A percentile compares a stretch with the other conserved stretches of the same genome.
These are phyloP conservation scores for Sisymbrium altissimum DNA, from an alignment of 345 rosid genomes.

Conservation along the genomic window DNA sequence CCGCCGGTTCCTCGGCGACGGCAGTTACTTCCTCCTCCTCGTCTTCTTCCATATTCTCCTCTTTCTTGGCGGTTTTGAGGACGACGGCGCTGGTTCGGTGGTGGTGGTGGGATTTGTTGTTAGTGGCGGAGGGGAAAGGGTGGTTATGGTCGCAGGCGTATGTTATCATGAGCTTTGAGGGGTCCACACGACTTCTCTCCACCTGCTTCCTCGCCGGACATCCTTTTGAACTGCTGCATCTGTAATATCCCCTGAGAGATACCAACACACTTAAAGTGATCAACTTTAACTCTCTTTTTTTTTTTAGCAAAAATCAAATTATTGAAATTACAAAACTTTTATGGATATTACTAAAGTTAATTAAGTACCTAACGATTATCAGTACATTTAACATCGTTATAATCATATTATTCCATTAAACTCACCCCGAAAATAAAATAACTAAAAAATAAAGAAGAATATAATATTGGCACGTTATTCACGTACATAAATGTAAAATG, in stretches of 20 bases:
- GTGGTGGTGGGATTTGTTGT: slow-evolving; percentile 49
- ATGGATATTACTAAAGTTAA: not conserved
- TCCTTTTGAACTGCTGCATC: slow-evolving; percentile 78
- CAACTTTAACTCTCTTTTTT: not conserved
- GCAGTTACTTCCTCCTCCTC: slow-evolving; percentile 19
- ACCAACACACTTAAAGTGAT: not conserved
- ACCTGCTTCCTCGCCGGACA: slow-evolving; percentile 85
- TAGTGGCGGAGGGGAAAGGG: slow-evolving; percentile 43
- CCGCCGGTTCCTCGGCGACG: slow-evolving; percentile 14
- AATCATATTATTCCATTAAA: not conserved
- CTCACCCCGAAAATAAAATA: not conserved
- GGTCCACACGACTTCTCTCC: slow-evolving; percentile 70
- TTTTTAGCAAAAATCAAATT: not conserved
- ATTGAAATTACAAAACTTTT: no score
- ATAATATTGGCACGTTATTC: slow-evolving; percentile 30
- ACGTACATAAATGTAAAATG: slow-evolving; percentile 19
- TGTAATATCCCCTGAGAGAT: slow-evolving; percentile 61
- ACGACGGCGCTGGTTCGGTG: slow-evolving; percentile 32
- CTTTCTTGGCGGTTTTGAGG: slow-evolving; percentile 31
- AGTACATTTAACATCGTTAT: not conserved
- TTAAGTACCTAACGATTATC: not conserved
- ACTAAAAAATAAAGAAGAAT: not conserved
- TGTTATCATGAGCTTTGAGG: slow-evolving; percentile 52
- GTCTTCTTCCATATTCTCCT: not conserved
- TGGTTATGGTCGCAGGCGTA: slow-evolving; percentile 76